Evolutionary conservation across 257 asterid genomes (phyloP), one percentile per base, ranked within the genome.

Genomic region (Haberlea rhodopensis): DNA sequence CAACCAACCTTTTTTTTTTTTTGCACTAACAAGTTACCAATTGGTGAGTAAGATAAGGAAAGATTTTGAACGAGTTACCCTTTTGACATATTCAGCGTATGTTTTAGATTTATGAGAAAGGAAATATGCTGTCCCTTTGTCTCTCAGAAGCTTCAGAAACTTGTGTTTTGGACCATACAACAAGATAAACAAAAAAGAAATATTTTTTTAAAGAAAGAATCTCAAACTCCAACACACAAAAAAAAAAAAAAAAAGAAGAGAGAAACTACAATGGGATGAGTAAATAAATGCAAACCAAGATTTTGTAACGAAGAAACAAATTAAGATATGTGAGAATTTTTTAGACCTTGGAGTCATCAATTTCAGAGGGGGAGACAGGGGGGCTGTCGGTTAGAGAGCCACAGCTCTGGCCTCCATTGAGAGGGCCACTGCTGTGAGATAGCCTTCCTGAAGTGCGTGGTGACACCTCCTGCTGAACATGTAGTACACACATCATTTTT

Each of bases 391-490:
- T 82, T 67, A 94, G 88, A 65, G 98, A 74, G 57, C 91, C 84
- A 62, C 85, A 70, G 78, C 80, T 71, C 75, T 71, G 75, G n/a
- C 90, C 86, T 56, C 92, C 96, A 62, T 79, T 87, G 53, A 82
- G 86, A 71, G 96, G 94, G 56, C 98, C 99, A 67, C 99, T 94
- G 79, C 99, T 94, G 80, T 94, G 99, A 1, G 99, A 90, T 34
- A 94, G 81, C 68, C 99, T 74, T 37, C 99, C 99, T 22, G 97
- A 94, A 70, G 97, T 90, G 62, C 97, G 90, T 1, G 99, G 99
- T 67, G 99, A 94, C 65, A 85, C 96, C 32, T 94, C 99, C 85
- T 94, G 99, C 95, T 86, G 90, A 63, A 76, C 43, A 79, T 63
- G 69, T 70, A 0, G 76, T 67, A 67, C 73, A 43, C 67, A 62